Percentiles rank a stretch among this genome's conserved stretches.
phyloP scores from a whole-genome alignment of 2,329 filamentous ascomycete genomes.

The Colletotrichum lentis region DNA sequence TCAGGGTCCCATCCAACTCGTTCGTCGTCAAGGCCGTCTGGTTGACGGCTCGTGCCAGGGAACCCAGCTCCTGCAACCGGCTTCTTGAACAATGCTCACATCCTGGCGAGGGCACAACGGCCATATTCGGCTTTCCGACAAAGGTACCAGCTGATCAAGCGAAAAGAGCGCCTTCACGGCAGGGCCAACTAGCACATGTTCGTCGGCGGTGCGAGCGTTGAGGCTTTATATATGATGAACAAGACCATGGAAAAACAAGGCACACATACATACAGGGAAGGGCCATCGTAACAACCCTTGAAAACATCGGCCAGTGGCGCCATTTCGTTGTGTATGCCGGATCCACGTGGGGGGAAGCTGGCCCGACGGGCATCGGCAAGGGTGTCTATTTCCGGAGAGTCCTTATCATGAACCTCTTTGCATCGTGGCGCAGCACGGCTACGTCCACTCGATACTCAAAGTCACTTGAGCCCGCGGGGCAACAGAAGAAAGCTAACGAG shows the following conservation, averaged over 20 bases:
- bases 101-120: slow-evolving; percentile 25
- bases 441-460: slow-evolving; percentile 8
- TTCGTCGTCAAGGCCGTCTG: slow-evolving; percentile 1
- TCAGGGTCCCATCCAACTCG: slow-evolving; percentile 21
- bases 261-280: background rate
- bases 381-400: slow-evolving; percentile 4
- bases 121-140: slow-evolving; percentile 27
- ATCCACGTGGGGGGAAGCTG: slow-evolving; percentile 3
- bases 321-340: slow-evolving; percentile 19
- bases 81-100: slow-evolving; percentile 27
- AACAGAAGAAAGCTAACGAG: background rate
- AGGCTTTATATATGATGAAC: slow-evolving; percentile 8
- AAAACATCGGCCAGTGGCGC: background rate
- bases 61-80: slow-evolving; percentile 8
- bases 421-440: background rate
- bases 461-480: background rate
- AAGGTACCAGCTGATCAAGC: slow-evolving; percentile 11
- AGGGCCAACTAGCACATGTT: background rate
- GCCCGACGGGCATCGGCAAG: background rate
- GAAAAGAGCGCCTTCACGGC: slow-evolving; percentile 11
- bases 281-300: background rate
- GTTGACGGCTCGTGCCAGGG: slow-evolving; percentile 14
- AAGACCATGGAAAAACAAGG: background rate
- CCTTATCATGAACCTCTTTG: background rate
- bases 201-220: background rate